Base-by-base conservation (phyloP, 2,329 filamentous ascomycete genomes). In the Paradendryphiella salina region DNA sequence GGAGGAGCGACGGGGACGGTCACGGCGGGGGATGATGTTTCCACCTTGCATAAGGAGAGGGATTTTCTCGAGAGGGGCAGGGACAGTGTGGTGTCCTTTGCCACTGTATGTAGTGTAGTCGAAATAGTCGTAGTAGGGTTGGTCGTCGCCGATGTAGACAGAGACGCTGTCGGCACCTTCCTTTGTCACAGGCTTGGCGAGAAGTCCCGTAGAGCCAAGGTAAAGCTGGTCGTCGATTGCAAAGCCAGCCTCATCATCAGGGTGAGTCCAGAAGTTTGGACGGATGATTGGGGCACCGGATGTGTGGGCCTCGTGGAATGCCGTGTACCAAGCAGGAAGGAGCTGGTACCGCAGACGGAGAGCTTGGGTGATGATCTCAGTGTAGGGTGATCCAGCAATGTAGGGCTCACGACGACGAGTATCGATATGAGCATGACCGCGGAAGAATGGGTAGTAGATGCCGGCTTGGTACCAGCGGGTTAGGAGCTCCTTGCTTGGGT, bases 381-480 rank as follows among this genome's bases (percentile, higher is more conserved):
- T 89, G 75, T 96, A 91, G 0, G 92, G 91, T 54, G 94, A 88
- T 9, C 89, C 88, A 9, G 86, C 80, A 50, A 97, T 79, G 70
- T 97, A 99, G 3, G 94, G 94, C 76, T 99, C 94, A 44, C 94
- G 88, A 20, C 94, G 88, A 37, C 94, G 90, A 32, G 94, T 89
- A 69, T 99, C 94, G 54, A 97, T 97, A 73, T 99, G 94, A 5
- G 94, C 94, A 71, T 99, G 94, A 1, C 85, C 94, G 55, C 94
- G 89, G 88, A 97, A 96, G 79, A 97, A 99, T 6, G 94, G 94
- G 73, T 97, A 97, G 80, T 96, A 99, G 48, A 90, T 89, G 56
- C 94, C 94, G 28, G 92, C 85, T 75, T 99, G 94, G 75, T 96
- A 99, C 94, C 94, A 99, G 32, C 94, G 86, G 9, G 89, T 89